Evolutionary conservation across 2,329 filamentous ascomycete genomes (phyloP), one percentile per base, ranked within the genome.

Genomic region (Colletotrichum coccodes): DNA sequence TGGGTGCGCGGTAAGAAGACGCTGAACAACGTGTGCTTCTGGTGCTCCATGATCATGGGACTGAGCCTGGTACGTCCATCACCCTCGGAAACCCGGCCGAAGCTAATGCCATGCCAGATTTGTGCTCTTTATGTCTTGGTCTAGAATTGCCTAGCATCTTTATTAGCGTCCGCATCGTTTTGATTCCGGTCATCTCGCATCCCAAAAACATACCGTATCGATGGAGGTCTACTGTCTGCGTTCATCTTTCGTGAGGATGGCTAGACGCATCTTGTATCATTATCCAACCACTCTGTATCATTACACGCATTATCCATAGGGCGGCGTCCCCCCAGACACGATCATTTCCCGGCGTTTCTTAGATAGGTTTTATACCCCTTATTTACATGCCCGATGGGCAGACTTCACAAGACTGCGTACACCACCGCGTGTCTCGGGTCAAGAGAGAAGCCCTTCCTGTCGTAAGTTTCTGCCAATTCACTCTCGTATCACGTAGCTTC

Each of bases 1-100:
- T 94, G 90, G 84, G 89, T 98, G 42, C 88, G 90, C 62, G 90
- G 91, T 23, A 89, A 89, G 73, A 90, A 90, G 77, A 91, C 95
- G 34, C 83, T 97, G 66, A 98, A 98, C 76, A 97, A 97, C 74
- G 90, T 94, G 28, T 91, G 93, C 70, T 97, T 97, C 77, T 97
- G 95, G 95, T 91, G 89, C 75, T 94, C 91, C 28, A 97, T 97
- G 93, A 94, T 97, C 72, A 77, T 96, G 57, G 95, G 95, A 0
- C 81, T 97, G 68, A 93, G 92, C 70, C 83, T 95, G 87, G 92
- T 95, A 82, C 79, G 90, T 83, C 40, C 1, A 66, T 23, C 71
- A 71, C 44, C 1, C 12, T 50, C 21, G 1, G 16, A 28, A 60
- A 26, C 38, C 44, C 28, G 36, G 5, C 26, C 57, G 18, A 18